phyloP scores from a whole-genome alignment of 228 moss, liverwort and hornwort genomes.

The Sphagnum magellanicum region DNA sequence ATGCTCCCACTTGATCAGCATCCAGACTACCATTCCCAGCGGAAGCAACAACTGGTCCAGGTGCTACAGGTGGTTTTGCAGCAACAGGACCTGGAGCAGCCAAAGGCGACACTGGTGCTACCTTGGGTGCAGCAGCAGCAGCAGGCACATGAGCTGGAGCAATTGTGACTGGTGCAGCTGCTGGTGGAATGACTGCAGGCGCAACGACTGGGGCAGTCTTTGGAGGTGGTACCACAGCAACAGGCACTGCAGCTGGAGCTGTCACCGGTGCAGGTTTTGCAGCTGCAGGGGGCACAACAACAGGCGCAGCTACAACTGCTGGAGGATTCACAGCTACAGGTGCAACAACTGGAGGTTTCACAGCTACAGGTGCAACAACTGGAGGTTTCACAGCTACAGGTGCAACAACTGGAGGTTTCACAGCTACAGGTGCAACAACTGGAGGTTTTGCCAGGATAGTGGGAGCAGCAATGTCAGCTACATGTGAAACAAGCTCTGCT shows the following conservation, averaged over 20 bases:
- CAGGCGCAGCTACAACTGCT: too few relatives aligned
- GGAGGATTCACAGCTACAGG: too few relatives aligned
- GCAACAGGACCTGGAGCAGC: not conserved
- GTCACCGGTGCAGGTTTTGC: not conserved
- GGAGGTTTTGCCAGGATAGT: too few relatives aligned
- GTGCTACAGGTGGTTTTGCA: not conserved
- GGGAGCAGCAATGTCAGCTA: too few relatives aligned
- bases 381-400: too few relatives aligned
- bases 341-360: too few relatives aligned
- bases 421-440: too few relatives aligned
- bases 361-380: too few relatives aligned
- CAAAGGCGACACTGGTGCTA: not conserved
- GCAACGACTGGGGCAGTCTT: too few relatives aligned
- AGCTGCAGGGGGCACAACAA: not conserved
- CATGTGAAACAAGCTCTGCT: too few relatives aligned
- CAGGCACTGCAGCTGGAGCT: not conserved
- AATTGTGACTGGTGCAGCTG: not conserved
- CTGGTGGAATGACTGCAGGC: not conserved
- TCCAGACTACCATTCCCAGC: slow-evolving; percentile 5
- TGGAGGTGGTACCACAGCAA: not conserved
- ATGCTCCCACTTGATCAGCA: slow-evolving; percentile 21
- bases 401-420: too few relatives aligned
- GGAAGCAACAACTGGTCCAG: not conserved
- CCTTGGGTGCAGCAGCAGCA: not conserved
- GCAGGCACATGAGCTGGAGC: not conserved